Conservation (phyloP, 495 filamentous ascomycete species). For the Aspergillus steynii region DNA sequence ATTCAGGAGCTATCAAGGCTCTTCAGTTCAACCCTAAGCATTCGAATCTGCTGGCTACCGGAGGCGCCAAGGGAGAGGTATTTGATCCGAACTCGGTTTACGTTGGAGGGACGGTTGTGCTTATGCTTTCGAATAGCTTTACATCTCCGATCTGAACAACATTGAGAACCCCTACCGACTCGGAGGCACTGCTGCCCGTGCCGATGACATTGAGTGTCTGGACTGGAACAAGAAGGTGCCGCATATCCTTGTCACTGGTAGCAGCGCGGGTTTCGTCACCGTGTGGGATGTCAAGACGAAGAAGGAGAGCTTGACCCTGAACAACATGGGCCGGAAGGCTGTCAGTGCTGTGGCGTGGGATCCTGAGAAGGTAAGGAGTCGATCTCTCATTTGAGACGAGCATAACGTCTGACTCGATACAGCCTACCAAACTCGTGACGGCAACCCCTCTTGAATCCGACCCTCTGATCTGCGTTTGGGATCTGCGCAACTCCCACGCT, state of each 20-base stretch:
- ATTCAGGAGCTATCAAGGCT: slow-evolving; percentile 89
- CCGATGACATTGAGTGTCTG: slow-evolving; percentile 91
- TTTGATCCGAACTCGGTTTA: background rate
- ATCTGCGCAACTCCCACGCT: slow-evolving; percentile 92
- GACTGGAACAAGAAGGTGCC: slow-evolving; percentile 99
- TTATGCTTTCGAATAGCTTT: slow-evolving; percentile 53
- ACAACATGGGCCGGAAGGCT: slow-evolving; percentile 87
- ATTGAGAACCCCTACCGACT: slow-evolving; percentile 82
- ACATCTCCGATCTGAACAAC: slow-evolving; percentile 91
- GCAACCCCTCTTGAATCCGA: slow-evolving; percentile 89
- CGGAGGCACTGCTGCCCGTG: slow-evolving; percentile 80
- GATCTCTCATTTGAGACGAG: background rate
- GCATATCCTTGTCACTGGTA: slow-evolving; percentile 93
- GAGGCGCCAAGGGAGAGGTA: slow-evolving; percentile 87
- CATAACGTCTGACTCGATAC: slow-evolving; percentile 14
- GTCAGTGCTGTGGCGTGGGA: slow-evolving; percentile 98
- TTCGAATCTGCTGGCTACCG: slow-evolving; percentile 88
- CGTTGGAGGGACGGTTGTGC: background rate
- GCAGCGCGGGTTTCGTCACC: slow-evolving; percentile 91
- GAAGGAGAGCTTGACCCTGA: slow-evolving; percentile 92
- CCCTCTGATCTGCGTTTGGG: slow-evolving; percentile 89
- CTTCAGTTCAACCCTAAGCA: slow-evolving; percentile 97
- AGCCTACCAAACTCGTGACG: slow-evolving; percentile 88
- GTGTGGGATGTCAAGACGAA: slow-evolving; percentile 98
- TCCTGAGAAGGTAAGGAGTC: slow-evolving; percentile 63